Conservation (phyloP, 805 yeast genomes). For the Pichia gijzeniarum region DNA sequence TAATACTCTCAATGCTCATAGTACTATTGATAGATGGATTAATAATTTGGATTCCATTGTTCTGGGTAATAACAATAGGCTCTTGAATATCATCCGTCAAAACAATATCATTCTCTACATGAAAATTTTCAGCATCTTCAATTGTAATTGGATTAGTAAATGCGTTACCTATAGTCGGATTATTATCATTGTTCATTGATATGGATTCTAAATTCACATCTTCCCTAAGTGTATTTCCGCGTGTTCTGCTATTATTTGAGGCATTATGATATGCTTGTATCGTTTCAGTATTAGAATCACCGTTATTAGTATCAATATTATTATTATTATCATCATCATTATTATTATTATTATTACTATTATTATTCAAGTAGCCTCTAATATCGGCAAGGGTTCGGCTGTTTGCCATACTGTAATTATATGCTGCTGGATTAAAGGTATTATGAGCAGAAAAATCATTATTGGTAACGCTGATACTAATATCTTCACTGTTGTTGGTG, state of each 20-base stretch:
- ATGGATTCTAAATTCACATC: slow-evolving; percentile 5
- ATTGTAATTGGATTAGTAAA: slow-evolving; percentile 13
- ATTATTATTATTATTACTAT: neutral
- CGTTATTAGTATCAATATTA: neutral
- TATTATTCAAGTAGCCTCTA: slow-evolving; percentile 2
- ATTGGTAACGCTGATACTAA: slow-evolving; percentile 3
- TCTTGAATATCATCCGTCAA: slow-evolving; percentile 10
- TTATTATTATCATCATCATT: neutral
- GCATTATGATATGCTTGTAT: neutral
- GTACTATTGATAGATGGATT: too few species aligned
- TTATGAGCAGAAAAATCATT: slow-evolving; percentile 18
- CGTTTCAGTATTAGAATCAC: neutral
- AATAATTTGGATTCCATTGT: too few species aligned
- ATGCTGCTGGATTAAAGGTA: slow-evolving; percentile 23
- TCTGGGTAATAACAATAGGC: too few species aligned
- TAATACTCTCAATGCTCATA: too few species aligned
- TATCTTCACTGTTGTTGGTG: neutral
- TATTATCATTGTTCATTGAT: slow-evolving; percentile 12
- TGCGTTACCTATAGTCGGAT: slow-evolving; percentile 8
- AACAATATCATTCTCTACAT: slow-evolving; percentile 15
- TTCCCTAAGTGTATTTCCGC: slow-evolving; percentile 11
- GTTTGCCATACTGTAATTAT: slow-evolving; percentile 24
- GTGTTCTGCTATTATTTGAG: slow-evolving; percentile 2
- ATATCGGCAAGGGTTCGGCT: slow-evolving; percentile 28
- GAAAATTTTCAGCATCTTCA: slow-evolving; percentile 7